phyloP scores from a whole-genome alignment of 73 alveolate species.

The Durusdinium trenchii region DNA sequence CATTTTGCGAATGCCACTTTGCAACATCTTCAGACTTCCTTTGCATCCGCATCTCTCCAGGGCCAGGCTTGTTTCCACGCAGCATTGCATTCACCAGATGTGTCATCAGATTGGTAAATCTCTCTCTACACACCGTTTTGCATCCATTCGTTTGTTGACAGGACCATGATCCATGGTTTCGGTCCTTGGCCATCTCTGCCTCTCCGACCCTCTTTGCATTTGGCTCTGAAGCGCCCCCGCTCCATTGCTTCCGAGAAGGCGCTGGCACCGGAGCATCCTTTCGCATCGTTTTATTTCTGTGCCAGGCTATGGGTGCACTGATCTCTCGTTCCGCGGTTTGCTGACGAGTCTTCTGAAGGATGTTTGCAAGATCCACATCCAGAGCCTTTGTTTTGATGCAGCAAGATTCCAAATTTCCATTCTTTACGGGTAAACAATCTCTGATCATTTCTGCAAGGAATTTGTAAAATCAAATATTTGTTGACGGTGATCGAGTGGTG shows the following conservation, averaged over 20 bases:
- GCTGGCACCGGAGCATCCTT: neutral
- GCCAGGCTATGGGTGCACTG: slow-evolving; percentile 68
- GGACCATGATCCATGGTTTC: slow-evolving; percentile 73
- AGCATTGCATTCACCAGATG: too few species aligned
- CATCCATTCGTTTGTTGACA: neutral
- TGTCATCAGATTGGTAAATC: too few species aligned
- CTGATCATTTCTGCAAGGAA: neutral
- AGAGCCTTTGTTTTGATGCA: slow-evolving; percentile 26
- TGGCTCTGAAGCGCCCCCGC: slow-evolving; percentile 89
- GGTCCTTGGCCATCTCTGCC: slow-evolving; percentile 54
- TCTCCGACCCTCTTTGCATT: slow-evolving; percentile 70
- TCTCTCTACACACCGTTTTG: neutral
- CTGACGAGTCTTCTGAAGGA: neutral
- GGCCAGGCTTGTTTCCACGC: slow-evolving; percentile 1
- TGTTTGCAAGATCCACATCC: neutral
- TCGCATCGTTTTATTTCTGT: neutral
- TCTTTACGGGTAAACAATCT: neutral
- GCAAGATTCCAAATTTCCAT: neutral
- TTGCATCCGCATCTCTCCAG: neutral
- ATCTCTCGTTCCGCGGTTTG: slow-evolving; percentile 47
- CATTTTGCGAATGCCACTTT: slow-evolving; percentile 15
- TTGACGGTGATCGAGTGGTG: neutral
- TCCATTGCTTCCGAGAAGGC: slow-evolving; percentile 59
- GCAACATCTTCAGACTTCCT: neutral
- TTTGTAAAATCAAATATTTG: neutral